Evolutionary conservation across 768 basidiomycete genomes (phyloP).

Genomic region (Russula ochroleuca): DNA sequence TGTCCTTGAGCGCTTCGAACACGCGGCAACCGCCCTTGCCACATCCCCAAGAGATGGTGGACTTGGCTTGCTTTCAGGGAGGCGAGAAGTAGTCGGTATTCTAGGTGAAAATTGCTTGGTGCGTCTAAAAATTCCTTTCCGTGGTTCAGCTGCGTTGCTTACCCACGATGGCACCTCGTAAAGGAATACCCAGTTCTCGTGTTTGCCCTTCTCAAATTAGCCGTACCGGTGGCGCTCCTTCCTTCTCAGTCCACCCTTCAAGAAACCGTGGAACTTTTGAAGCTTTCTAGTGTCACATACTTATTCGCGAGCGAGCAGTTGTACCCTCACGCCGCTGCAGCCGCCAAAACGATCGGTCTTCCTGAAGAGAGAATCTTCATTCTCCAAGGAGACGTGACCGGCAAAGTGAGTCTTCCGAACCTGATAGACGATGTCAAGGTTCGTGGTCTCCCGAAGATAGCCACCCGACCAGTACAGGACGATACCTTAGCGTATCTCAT

Average conservation of each 20-base stretch:
- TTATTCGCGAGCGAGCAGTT: constrained; percentile 50
- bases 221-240: constrained; percentile 51
- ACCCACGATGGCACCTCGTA: not conserved
- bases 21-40: constrained; percentile 52
- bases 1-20: constrained; percentile 47
- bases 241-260: constrained; percentile 53
- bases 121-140: constrained; percentile 29
- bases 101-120: constrained; percentile 68
- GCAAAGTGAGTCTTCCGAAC: constrained; percentile 43
- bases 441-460: constrained; percentile 40
- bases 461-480: constrained; percentile 43
- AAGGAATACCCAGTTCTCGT: constrained; percentile 55
- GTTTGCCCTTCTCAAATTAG: constrained; percentile 45
- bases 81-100: constrained; percentile 54
- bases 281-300: constrained; percentile 45
- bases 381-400: constrained; percentile 42
- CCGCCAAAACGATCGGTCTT: constrained; percentile 35
- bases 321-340: constrained; percentile 42
- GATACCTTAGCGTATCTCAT: constrained; percentile 65
- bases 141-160: not conserved
- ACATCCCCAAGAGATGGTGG: constrained; percentile 47
- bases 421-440: constrained; percentile 41
- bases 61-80: constrained; percentile 40
- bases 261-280: constrained; percentile 51
- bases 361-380: constrained; percentile 46